Evolutionary conservation across 2,329 filamentous ascomycete species (phyloP).

Genomic region (Chaetothyriales sp.): DNA sequence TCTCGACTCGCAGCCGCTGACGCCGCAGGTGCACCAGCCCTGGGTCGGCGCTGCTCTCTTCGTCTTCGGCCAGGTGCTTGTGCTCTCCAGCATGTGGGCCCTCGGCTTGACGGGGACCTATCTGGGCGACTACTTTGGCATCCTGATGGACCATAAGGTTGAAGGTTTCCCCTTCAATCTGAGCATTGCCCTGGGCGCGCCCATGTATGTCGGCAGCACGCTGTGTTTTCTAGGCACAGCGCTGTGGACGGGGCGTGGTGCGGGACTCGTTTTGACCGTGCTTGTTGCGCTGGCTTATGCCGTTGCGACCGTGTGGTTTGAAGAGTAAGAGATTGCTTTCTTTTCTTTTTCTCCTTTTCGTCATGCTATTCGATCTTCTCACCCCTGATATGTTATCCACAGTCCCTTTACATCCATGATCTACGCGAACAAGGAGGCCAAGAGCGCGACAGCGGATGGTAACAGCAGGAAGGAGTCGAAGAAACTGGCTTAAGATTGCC

Average conservation of each 20-base stretch:
- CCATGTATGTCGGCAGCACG: constrained; percentile 94
- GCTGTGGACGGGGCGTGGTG: constrained; percentile 71
- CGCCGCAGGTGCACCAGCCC: constrained; percentile 53
- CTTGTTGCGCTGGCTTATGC: constrained; percentile 66
- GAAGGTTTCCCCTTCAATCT: constrained; percentile 86
- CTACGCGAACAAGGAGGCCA: constrained; percentile 58
- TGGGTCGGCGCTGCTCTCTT: constrained; percentile 58
- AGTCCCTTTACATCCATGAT: constrained; percentile 81
- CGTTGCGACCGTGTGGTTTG: constrained; percentile 58
- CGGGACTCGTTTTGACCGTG: constrained; percentile 60
- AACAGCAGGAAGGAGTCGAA: not conserved
- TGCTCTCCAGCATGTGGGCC: constrained; percentile 77
- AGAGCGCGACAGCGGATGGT: not conserved
- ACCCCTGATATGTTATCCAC: not conserved
- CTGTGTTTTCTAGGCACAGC: constrained; percentile 83
- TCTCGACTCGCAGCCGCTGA: constrained; percentile 58
- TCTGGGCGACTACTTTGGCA: constrained; percentile 95
- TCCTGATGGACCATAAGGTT: constrained; percentile 88
- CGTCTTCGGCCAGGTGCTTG: constrained; percentile 62
- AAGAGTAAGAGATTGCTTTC: constrained; percentile 44
- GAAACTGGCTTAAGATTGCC: not conserved
- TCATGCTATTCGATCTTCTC: not conserved
- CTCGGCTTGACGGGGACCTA: constrained; percentile 93
- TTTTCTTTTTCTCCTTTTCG: not conserved
- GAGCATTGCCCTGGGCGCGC: constrained; percentile 52